A percentile compares a stretch with the other conserved stretches of the same genome.
Evolutionary conservation across 176 grass and related monocot species (phyloP).

Genomic region (Musa itinerans): DNA sequence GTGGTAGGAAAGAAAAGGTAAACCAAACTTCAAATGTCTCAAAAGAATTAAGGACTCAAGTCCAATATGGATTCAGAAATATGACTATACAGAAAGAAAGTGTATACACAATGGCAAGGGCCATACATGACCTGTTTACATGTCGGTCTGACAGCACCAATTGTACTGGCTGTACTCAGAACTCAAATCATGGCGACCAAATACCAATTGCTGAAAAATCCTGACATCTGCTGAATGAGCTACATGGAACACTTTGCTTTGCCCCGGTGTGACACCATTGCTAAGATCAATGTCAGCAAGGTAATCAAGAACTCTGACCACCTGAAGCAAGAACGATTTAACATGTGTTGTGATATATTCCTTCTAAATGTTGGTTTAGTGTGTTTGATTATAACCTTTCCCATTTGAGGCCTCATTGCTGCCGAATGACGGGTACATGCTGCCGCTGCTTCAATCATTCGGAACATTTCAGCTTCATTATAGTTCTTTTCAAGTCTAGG

Average conservation of each 20-base stretch:
- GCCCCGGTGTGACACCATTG: slow-evolving; percentile 66
- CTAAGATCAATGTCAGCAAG: slow-evolving; percentile 70
- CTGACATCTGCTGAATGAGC: slow-evolving; percentile 65
- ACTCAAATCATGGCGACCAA: slow-evolving; percentile 40
- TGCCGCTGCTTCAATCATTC: slow-evolving; percentile 77
- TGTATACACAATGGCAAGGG: not conserved
- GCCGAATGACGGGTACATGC: slow-evolving; percentile 69
- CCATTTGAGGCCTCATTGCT: slow-evolving; percentile 74
- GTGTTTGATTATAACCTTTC: slow-evolving; percentile 41
- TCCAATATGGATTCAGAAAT: not conserved
- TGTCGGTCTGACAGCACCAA: slow-evolving; percentile 28
- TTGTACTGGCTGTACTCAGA: slow-evolving; percentile 53
- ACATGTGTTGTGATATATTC: not conserved
- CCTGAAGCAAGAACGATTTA: slow-evolving; percentile 35
- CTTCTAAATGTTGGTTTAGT: not conserved
- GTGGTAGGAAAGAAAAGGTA: too few relatives aligned
- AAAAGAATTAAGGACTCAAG: not conserved
- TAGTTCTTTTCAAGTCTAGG: slow-evolving; percentile 54
- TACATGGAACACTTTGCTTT: slow-evolving; percentile 69
- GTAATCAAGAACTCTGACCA: slow-evolving; percentile 67
- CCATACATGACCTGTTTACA: not conserved
- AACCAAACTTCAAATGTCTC: not conserved
- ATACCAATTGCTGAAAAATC: slow-evolving; percentile 69
- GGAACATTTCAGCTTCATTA: slow-evolving; percentile 66
- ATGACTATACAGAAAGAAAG: not conserved